Conservation (phyloP, 768 basidiomycete species). For the Piloderma croceum region DNA sequence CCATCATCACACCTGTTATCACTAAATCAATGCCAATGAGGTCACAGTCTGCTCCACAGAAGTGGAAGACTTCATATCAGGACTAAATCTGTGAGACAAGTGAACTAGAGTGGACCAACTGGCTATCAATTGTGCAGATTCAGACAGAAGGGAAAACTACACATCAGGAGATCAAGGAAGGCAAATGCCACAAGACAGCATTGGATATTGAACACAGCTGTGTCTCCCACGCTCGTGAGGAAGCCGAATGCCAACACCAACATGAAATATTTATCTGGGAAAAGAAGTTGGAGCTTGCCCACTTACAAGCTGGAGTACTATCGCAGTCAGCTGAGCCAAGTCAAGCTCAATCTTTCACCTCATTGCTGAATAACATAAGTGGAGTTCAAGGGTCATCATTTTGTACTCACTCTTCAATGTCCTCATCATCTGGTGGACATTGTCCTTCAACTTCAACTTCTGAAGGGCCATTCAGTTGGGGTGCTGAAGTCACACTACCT, state of each 20-base stretch:
- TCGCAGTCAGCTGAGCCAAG: not conserved
- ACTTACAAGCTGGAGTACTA: not conserved
- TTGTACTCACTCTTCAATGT: not conserved
- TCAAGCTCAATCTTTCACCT: not conserved
- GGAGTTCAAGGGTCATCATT: not conserved
- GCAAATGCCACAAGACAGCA: not conserved
- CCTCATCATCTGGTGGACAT: not conserved
- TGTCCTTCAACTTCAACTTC: not conserved
- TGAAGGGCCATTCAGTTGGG: too few relatives aligned
- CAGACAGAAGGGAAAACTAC: not conserved
- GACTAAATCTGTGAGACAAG: not conserved
- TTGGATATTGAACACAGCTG: not conserved
- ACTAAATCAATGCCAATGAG: not conserved
- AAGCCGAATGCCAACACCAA: slow-evolving; percentile 7
- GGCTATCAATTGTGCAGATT: not conserved
- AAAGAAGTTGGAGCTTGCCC: slow-evolving; percentile 5
- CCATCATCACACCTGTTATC: not conserved
- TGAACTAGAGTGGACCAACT: not conserved
- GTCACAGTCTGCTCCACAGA: not conserved
- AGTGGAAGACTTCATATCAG: not conserved
- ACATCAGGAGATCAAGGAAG: not conserved
- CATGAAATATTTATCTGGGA: slow-evolving; percentile 7
- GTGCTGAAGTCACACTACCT: too few relatives aligned
- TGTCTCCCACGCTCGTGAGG: not conserved
- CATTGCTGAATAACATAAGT: not conserved